Base-by-base conservation (phyloP, 1,139 yeast genomes). In the Trichomonascaceae sp. region DNA sequence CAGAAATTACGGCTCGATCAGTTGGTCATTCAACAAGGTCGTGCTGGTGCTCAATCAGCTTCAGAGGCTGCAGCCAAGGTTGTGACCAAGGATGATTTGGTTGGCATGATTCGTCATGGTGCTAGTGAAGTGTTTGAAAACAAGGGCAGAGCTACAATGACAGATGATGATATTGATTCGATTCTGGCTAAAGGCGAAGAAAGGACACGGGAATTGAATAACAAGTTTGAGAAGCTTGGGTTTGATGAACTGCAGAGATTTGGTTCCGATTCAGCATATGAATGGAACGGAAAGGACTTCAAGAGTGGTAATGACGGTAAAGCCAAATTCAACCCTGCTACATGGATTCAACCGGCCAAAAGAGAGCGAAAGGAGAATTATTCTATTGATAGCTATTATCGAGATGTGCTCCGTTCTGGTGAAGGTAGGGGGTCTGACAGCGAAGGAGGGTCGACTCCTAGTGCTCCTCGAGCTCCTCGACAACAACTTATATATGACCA, bases 101-200 rank as follows among this genome's bases (percentile, higher is more conserved):
- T 93, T 19, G 87, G 86, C 48, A 93, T 93, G 98, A 93, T 93
- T 69, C 97, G 93, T 68, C 96, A 88, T 68, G 99, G 99, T 60
- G 99, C 98, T 1, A 85, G 87, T 62, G 83, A 84, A 55, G 95
- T 93, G 6, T 86, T 93, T 66, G 52, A 49, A 20, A 54, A 64
- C 67, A 18, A 62, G 46, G 50, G 53, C 32, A 36, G 53, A 69
- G 43, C 22, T 22, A 15, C 55, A 27, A 51, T 53, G 1, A 75
- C 81, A 39, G 87, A 85, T 54, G 82, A 82, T 57, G 96, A 90
- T 66, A 84, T 93, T 59, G 99, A 91, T 53, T 82, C 78, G 0
- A 84, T 93, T 60, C 76, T 93, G 63, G 75, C 79, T 51, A 78
- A 81, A 62, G 96, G 98, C 41, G 87, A 89, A 54, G 85, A 83